Evolutionary conservation across 2,329 filamentous ascomycete genomes (phyloP), one percentile per base, ranked within the genome.

Genomic region (Plenodomus lindquistii): DNA sequence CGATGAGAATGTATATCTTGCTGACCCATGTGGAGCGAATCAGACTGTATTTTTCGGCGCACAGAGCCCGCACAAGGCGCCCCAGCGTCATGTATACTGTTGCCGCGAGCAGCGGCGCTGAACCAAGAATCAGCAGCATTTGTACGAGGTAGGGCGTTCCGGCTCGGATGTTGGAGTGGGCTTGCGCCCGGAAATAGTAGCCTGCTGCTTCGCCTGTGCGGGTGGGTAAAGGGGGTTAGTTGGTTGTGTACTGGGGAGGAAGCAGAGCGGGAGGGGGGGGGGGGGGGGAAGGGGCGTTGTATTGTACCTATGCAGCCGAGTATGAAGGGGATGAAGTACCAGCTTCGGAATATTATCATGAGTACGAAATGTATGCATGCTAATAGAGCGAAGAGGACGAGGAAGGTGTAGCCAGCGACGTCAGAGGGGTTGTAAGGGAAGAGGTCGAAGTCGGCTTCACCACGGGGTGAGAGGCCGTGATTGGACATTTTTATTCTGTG

Each of bases 281-380:
- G 5, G 17, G 13, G 8, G 15, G 18, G 1, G 1, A 11, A 2
- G 17, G n/a, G 17, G 6, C 17, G 2, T 29, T n/a, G 29, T 19
- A 27, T 19, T 68, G 47, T 69, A 81, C 79, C 80, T n/a, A 75
- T 43, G 19, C 77, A 77, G n/a, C 79, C 79, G n/a, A 82, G 60
- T 3, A 79, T 48, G 42, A 83, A 78, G 0, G 80, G 77, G 2
- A 79, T 73, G 54, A 80, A 77, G 57, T 77, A 82, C 75, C 77
- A 81, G 19, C 46, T 47, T 29, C 50, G 47, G 2, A 50, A 47
- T 3, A 44, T 38, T 4, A 52, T 39, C n/a, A 58, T 39, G 35
- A 57, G 34, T 9, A 39, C 24, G 11, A 54, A 3, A 40, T 60
- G 54, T 10, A 43, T 27, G 10, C 52, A 4, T 11, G 42, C 54